Evolutionary conservation across 176 grass and related monocot genomes (phyloP).

Genomic region (Carex cristatella): DNA sequence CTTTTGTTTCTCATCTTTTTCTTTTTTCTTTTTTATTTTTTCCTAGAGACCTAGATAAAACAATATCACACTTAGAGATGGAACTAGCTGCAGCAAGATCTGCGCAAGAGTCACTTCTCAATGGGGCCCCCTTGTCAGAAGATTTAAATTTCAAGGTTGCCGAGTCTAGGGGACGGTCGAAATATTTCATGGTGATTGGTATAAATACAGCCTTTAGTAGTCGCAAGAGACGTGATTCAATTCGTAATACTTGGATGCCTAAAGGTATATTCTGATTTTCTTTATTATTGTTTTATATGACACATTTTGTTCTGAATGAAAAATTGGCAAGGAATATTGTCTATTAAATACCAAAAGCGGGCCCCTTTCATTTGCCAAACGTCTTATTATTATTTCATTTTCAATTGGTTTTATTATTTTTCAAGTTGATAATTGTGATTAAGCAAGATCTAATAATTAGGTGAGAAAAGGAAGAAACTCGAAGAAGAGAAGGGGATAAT

Average conservation of each 20-base stretch:
- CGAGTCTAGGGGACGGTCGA: slow-evolving; percentile 43
- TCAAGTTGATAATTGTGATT: slow-evolving; percentile 4
- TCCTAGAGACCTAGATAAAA: slow-evolving; percentile 57
- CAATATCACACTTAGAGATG: slow-evolving; percentile 77
- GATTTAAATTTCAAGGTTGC: slow-evolving; percentile 43
- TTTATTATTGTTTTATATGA: neutral
- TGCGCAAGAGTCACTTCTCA: slow-evolving; percentile 73
- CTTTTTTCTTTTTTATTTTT: neutral
- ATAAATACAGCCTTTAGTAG: slow-evolving; percentile 96
- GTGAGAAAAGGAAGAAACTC: slow-evolving; percentile 82
- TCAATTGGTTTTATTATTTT: neutral
- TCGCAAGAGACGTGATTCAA: slow-evolving; percentile 83
- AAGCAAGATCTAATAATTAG: slow-evolving; percentile 29
- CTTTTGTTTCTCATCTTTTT: slow-evolving; percentile 1
- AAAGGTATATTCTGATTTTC: slow-evolving; percentile 42
- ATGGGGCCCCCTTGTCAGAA: slow-evolving; percentile 68
- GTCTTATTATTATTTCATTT: neutral
- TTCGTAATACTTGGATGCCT: slow-evolving; percentile 99
- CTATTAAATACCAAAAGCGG: neutral
- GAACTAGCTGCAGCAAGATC: slow-evolving; percentile 72
- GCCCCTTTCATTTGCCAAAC: neutral
- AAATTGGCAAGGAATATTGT: neutral
- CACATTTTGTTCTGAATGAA: neutral
- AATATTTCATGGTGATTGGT: slow-evolving; percentile 88
- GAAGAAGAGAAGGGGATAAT: slow-evolving; percentile 93